Evolutionary conservation across 179 eudicot species (phyloP).

Genomic region (Camellia oleifera): DNA sequence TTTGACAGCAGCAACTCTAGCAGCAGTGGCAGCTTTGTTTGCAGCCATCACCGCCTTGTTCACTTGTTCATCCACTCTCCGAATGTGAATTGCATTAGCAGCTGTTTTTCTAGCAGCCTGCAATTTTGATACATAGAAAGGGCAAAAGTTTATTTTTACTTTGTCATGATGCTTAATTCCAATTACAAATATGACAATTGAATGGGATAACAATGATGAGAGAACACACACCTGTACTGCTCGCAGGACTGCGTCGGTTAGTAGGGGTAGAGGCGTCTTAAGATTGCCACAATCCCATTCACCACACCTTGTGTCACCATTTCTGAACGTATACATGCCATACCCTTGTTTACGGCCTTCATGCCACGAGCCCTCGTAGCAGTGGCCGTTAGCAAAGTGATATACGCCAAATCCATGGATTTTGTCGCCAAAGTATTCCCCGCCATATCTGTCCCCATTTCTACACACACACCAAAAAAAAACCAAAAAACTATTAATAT

Average conservation of each 20-base stretch:
- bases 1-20: slow-evolving; percentile 87
- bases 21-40: slow-evolving; percentile 88
- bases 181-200: too few species aligned
- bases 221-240: slow-evolving; percentile 64
- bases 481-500: background rate
- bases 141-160: too few species aligned
- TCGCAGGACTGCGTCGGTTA: slow-evolving; percentile 57
- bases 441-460: slow-evolving; percentile 82
- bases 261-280: slow-evolving; percentile 43
- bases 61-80: slow-evolving; percentile 77
- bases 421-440: slow-evolving; percentile 87
- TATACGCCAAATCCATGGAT: slow-evolving; percentile 90
- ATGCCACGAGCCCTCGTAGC: slow-evolving; percentile 94
- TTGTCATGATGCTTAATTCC: too few species aligned
- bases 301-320: slow-evolving; percentile 65
- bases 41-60: slow-evolving; percentile 78
- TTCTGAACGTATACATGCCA: slow-evolving; percentile 80
- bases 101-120: slow-evolving; percentile 87
- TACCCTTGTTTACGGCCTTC: slow-evolving; percentile 86
- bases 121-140: slow-evolving; percentile 5
- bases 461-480: slow-evolving; percentile 25
- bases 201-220: background rate
- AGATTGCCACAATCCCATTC: slow-evolving; percentile 82
- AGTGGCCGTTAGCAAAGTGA: slow-evolving; percentile 79
- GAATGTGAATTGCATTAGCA: slow-evolving; percentile 60